Conservation (phyloP, 352 stramenopile genomes). For the Phytopythium montanum region DNA sequence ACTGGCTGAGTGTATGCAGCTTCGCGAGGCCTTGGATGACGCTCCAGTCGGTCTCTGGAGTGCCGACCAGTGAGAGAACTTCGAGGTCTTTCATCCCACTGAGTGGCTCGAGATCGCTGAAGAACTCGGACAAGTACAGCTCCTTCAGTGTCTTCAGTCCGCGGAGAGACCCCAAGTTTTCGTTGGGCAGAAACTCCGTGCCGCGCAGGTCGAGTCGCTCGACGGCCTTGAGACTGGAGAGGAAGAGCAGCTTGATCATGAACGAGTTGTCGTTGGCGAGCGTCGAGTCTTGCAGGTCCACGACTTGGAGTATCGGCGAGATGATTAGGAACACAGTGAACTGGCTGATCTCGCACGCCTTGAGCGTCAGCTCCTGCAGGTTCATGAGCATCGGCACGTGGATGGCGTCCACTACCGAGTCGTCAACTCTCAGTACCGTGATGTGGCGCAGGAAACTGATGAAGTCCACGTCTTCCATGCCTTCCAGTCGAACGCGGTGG, state of each 20-base stretch:
- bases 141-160: neutral
- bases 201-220: neutral
- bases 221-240: neutral
- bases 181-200: neutral
- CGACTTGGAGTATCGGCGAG: neutral
- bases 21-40: neutral
- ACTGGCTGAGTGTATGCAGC: neutral
- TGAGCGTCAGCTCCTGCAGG: neutral
- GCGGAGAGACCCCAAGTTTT: neutral
- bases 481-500: neutral
- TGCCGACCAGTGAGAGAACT: neutral
- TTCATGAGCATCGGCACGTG: neutral
- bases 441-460: neutral
- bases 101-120: neutral
- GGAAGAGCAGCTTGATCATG: neutral
- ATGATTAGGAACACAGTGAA: neutral
- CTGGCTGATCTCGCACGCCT: neutral
- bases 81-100: neutral
- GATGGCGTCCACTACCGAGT: neutral
- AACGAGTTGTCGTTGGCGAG: neutral
- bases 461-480: neutral
- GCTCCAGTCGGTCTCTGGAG: neutral
- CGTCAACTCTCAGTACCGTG: neutral
- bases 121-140: conserved; percentile 1
- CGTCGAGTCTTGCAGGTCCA: neutral